phyloP scores from a whole-genome alignment of 495 filamentous ascomycete genomes.

The Tuber magnatum region DNA sequence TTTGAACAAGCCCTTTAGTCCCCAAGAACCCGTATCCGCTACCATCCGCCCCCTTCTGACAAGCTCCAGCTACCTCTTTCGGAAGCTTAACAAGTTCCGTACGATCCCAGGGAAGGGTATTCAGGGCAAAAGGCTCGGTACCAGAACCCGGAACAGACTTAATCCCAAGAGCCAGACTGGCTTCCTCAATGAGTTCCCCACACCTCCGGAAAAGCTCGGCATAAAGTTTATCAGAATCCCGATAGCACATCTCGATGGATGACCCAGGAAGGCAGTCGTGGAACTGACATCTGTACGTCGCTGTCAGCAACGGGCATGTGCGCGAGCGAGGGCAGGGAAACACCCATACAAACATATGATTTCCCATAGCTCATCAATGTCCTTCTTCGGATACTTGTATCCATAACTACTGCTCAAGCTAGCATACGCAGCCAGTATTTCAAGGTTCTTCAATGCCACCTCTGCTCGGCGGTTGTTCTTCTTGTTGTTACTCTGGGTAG shows the following conservation, averaged over 20 bases:
- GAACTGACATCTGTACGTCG: slow-evolving; percentile 79
- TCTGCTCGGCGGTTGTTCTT: slow-evolving; percentile 82
- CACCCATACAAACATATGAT: slow-evolving; percentile 40
- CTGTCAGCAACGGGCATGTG: not conserved
- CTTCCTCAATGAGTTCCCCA: slow-evolving; percentile 59
- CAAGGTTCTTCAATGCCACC: slow-evolving; percentile 74
- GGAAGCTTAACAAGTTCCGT: slow-evolving; percentile 62
- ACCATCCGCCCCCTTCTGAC: slow-evolving; percentile 9
- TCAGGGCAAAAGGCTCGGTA: slow-evolving; percentile 54
- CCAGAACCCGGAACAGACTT: slow-evolving; percentile 41
- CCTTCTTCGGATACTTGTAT: slow-evolving; percentile 85
- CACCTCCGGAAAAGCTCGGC: slow-evolving; percentile 72
- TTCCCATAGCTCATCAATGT: slow-evolving; percentile 94
- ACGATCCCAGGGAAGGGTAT: slow-evolving; percentile 78
- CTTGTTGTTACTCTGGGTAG: slow-evolving; percentile 95
- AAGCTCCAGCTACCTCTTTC: slow-evolving; percentile 26
- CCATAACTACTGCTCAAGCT: slow-evolving; percentile 55
- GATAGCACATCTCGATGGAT: slow-evolving; percentile 93
- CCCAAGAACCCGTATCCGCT: slow-evolving; percentile 47
- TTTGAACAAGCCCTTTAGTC: slow-evolving; percentile 40
- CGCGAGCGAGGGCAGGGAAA: not conserved
- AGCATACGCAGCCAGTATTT: slow-evolving; percentile 79
- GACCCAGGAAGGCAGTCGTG: slow-evolving; percentile 96
- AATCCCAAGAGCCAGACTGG: slow-evolving; percentile 61
- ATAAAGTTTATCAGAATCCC: slow-evolving; percentile 85